phyloP scores from a whole-genome alignment of 202 grass and related monocot genomes.

The Dendrocalamus latiflorus region DNA sequence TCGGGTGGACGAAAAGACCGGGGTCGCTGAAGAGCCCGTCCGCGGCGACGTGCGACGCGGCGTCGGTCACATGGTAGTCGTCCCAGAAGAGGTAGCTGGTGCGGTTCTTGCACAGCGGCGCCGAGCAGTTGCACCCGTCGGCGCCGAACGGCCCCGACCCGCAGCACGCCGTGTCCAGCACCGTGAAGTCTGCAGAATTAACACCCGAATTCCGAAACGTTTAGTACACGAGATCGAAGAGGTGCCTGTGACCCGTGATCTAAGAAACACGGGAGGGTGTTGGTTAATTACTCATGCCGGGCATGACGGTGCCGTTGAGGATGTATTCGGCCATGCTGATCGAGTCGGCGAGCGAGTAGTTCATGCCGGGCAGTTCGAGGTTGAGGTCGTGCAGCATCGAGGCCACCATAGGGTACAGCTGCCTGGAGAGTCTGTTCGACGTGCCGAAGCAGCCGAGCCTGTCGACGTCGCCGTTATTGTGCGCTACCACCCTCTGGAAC shows the following conservation, averaged over 20 bases:
- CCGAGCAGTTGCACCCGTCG: not conserved
- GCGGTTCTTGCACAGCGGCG: constrained; percentile 12
- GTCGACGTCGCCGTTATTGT: not conserved
- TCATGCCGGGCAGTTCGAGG: constrained; percentile 19
- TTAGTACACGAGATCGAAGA: too few species aligned
- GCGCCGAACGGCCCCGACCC: not conserved
- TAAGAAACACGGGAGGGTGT: not conserved
- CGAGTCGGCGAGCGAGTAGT: constrained; percentile 38
- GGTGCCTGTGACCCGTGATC: too few species aligned
- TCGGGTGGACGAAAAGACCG: not conserved
- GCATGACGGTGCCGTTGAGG: not conserved
- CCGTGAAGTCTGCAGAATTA: constrained; percentile 32
- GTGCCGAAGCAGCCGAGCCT: constrained; percentile 1
- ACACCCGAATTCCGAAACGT: not conserved
- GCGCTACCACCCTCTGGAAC: not conserved
- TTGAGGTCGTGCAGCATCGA: constrained; percentile 31
- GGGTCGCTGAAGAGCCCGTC: not conserved
- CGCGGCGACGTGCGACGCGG: not conserved
- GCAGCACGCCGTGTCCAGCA: constrained; percentile 35
- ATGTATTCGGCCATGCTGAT: not conserved
- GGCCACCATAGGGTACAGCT: constrained; percentile 12
- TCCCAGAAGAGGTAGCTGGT: constrained; percentile 42
- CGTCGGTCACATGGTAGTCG: constrained; percentile 23
- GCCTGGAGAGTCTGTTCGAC: constrained; percentile 22
- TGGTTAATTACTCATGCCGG: not conserved